Base-by-base conservation (phyloP, 2,329 filamentous ascomycete species). In the Coniochaeta sp. region DNA sequence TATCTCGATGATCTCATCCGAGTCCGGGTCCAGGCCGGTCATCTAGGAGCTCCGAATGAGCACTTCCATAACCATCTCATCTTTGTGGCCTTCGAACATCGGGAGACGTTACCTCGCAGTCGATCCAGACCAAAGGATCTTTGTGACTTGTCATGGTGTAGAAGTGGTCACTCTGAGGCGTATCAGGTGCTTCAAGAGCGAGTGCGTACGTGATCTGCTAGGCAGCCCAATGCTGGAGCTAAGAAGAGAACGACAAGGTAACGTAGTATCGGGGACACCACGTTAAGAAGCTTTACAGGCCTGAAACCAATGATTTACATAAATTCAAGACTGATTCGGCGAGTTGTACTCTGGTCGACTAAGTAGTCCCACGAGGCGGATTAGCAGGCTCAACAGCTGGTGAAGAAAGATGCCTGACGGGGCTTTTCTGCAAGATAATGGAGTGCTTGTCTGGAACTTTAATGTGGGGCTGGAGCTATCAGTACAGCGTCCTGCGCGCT, bases 1-100 rank as follows among this genome's bases (percentile, higher is more conserved):
- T 60, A 98, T 89, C 68, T 96, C 92, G 70, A 98, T 86, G 69
- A 98, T 95, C 60, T 88, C 87, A 70, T 98, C 93, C 34, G 79
- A 85, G 61, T 89, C 84, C 1, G 87, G 81, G 73, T 96, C 81
- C 8, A 96, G 83, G 24, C 91, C 91, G 34, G 91, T 98, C 95
- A 99, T 99, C 91, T 96, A 16, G 2, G 38, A 30, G 47, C 12
- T 40, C n/a, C 10, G 47, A 17, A n/a, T 52, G 6, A 66, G n/a
- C 50, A 17, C 19, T 9, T 22, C 10, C 19, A 44, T 52, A 55
- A 24, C 9, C 38, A 40, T n/a, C 38, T n/a, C 26, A 4, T 7
- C 3, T 17, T 4, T 26, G 3, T 40, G 4, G 17, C 34, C 22
- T 26, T 30, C 10, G 19, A 17, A 44, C 19, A 26, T 40, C 36